Evolutionary conservation across 2,329 filamentous ascomycete genomes (phyloP).

Genomic region (Diaporthe sp.): DNA sequence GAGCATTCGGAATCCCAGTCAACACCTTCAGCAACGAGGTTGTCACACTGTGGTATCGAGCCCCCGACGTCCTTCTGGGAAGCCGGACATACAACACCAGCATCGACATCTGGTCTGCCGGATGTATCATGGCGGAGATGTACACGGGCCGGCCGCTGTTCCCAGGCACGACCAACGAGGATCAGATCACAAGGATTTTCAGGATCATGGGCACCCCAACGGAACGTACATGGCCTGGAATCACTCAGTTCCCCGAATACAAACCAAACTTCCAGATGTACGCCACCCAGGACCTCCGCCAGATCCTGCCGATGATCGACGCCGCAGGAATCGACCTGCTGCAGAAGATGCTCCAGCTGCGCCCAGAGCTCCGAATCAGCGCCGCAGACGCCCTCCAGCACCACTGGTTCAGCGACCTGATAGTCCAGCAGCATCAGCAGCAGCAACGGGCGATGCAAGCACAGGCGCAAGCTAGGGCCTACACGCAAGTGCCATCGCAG

Average conservation of each 20-base stretch:
- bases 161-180: conserved; percentile 97
- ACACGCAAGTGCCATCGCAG: conserved; percentile 48
- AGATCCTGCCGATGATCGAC: conserved; percentile 93
- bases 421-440: conserved; percentile 68
- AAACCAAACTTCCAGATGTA: conserved; percentile 96
- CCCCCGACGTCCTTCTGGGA: conserved; percentile 93
- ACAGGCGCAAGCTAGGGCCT: conserved; percentile 51
- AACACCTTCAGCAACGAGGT: conserved; percentile 99
- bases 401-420: conserved; percentile 89
- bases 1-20: conserved; percentile 96
- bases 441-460: conserved; percentile 53
- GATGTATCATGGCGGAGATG: conserved; percentile 99
- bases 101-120: conserved; percentile 99
- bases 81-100: conserved; percentile 99
- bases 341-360: conserved; percentile 90
- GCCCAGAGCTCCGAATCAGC: conserved; percentile 91
- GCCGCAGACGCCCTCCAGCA: conserved; percentile 89
- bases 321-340: conserved; percentile 88
- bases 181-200: conserved; percentile 97
- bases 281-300: conserved; percentile 88
- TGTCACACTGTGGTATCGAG: conserved; percentile 97
- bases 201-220: conserved; percentile 98
- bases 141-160: conserved; percentile 96
- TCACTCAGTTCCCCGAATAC: conserved; percentile 97
- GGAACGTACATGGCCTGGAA: conserved; percentile 95